Evolutionary conservation across 108 stramenopile genomes (phyloP), one percentile per base, ranked within the genome.

Genomic region (Skeletonema marinoi): DNA sequence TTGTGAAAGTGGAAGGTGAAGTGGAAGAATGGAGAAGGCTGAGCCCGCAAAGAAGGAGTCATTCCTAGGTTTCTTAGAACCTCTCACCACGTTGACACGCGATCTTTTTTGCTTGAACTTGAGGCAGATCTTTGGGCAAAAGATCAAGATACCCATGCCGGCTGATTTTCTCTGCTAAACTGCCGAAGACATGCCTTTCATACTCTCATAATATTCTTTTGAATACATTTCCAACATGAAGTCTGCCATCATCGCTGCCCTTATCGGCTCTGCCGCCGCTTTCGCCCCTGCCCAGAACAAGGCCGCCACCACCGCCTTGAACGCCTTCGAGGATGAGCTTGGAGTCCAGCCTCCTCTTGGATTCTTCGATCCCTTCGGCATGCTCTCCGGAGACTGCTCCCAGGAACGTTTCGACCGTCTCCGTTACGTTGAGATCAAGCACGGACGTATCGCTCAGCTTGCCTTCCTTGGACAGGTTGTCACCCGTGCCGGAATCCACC

Each of bases 371-470:
- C 25, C 25, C 25, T 25, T 25, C 25, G 25, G 25, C 25, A 0
- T 25, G 0, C 25, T 25, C 25, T 25, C 25, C 25, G 25, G 25
- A 25, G 25, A 25, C 25, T n/a, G 25, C 0, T 30, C 61, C 62
- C 85, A 87, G 51, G 80, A 68, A 35, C 68, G 75, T 30, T 81
- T 81, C 80, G 80, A 69, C 59, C 75, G 80, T 39, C 75, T 76
- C 60, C 75, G 80, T 13, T 70, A 74, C 63, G 80, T 78, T 56
- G 88, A 88, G 78, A 66, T 88, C 31, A 88, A 88, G 85, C 88
- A 88, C 84, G 88, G 88, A 30, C 77, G 88, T 13, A 68, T 88
- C 33, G 56, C 58, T 38, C 59, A 64, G 92, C 74, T 87, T 73
- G 94, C 91, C 54, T 77, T 92, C 68, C 60, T 92, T 41, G 94